Base-by-base conservation (phyloP, 1,284 basidiomycete species). In the Apiotrichum laibachii region DNA sequence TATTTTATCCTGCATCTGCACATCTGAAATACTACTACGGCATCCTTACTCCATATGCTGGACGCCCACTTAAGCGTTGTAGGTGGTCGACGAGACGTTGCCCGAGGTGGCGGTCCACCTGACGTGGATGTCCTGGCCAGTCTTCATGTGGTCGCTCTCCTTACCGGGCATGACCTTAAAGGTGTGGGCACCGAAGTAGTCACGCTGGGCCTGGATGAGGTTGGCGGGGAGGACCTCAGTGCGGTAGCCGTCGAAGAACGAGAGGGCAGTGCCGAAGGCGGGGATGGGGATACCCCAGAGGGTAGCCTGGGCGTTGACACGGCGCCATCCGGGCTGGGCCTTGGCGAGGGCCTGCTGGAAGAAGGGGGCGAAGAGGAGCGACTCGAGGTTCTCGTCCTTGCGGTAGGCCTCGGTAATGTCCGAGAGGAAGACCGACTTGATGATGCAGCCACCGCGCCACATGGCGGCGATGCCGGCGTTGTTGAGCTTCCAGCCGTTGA, bases 381-480 rank as follows among this genome's bases (percentile, higher is more conserved):
- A 96, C 82, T 99, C 94, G 50, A 99, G 84, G 37, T 91, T 75
- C 48, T 82, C 76, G 76, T 89, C 88, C 84, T 95, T 93, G 78
- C 86, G 82, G 84, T 94, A 99, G 34, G 96, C 95, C 51, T 85
- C 78, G 66, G 94, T 90, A 80, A 97, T 96, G 78, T 97, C 93
- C 67, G 86, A 84, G 61, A 97, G 84, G 88, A 97, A 97, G 75
- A 97, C 93, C n/a, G 71, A 71, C 70, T 93, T 92, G 85, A 99
- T 99, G 80, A 99, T 99, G 81, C 96, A 99, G 67, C 96, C 96
- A 69, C 96, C 96, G 74, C 95, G 92, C 96, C 96, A 99, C 92
- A 99, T 99, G 69, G 85, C 87, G 52, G 96, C 96, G 77, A 99
- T 98, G 65, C 93, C 93, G 72, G 93, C 89, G 78, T 96, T 96